Evolutionary conservation across 495 filamentous ascomycete genomes (phyloP), one percentile per base, ranked within the genome.

Genomic region (Hyaloscypha hepaticicola): DNA sequence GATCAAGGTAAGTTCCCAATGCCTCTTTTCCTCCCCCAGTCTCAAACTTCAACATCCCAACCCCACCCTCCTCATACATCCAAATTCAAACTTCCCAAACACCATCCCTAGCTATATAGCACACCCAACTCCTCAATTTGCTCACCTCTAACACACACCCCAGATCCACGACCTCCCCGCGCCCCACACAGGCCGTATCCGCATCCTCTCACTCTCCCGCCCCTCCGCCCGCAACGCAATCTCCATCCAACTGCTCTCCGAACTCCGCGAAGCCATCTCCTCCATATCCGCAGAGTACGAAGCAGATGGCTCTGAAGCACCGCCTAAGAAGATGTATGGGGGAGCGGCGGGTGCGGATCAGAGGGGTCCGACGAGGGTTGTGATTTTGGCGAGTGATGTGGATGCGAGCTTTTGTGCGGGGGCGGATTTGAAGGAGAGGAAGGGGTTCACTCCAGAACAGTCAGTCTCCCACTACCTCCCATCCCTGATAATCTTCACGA

Each of bases 391-490:
- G 14, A 92, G 88, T 66, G 90, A 89, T 7, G 79, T 88, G 21
- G 91, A 97, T 49, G 79, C 83, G 2, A 86, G 85, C 59, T 99
- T 99, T 77, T 98, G 94, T 77, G 92, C 96, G 0, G 95, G 95
- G 31, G 95, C 95, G 1, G 94, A 99, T 69, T 75, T 99, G 63
- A 98, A 97, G 72, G 95, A 97, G 79, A 81, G 94, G 24, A 83
- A 82, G 33, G 81, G 78, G 0, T 92, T 98, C 75, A 89, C 83
- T 3, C 79, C 75, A 60, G 85, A 89, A 59, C 88, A 97, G 87
- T 86, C 69, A 45, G 76, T 73, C 25, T 51, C 28, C 52, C 33
- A 8, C 4, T 7, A 7, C 38, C 33, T 48, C 25, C 29, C 22
- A 57, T 26, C 7, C 5, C 22, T 19, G 38, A n/a, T 11, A 24